Evolutionary conservation across 192 early-diverging fungal genomes (phyloP), one percentile per base, ranked within the genome.

Genomic region (Dimargaris verticillata): DNA sequence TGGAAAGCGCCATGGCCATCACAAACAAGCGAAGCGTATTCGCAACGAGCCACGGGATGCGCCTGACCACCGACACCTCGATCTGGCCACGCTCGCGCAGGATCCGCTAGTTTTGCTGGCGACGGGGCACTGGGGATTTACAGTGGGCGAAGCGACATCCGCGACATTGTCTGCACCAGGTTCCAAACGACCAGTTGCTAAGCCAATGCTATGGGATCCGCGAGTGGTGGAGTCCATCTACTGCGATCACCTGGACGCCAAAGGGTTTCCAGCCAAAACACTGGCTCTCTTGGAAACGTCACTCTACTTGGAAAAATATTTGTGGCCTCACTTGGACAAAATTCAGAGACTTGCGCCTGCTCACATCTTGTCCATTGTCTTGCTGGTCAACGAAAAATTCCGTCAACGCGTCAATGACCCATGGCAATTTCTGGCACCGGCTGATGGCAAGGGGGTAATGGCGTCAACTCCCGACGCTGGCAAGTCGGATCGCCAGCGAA

Each of bases 301-400:
- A 44, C 87, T 88, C 28, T 91, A 89, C 64, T 66, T 91, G 28
- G 89, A 85, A 73, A 63, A 85, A 82, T 92, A 85, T 63, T 72
- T 95, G 17, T 93, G 91, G 93, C 86, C 83, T 0, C 62, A 79
- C 66, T 93, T 79, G 61, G 61, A 69, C 25, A 45, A 61, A 25
- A 46, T 54, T 50, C 62, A 72, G 25, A 0, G 17, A 13, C 63
- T 72, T 1, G 61, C 81, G 17, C 65, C 78, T 10, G 67, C 68
- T 42, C 81, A 88, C 57, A 66, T 86, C 5, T 50, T 94, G 12
- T 89, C 92, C 1, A 86, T 95, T 18, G 79, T 87, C 7, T 58
- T 92, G 49, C 79, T 98, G 73, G 64, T 92, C 10, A 96, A 96
- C 70, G 95, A 95, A 66, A 96, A 98, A 71, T 80, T 79, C 66